Conservation (phyloP, 2,329 filamentous ascomycete species). For the Cyclaneusma minus region DNA sequence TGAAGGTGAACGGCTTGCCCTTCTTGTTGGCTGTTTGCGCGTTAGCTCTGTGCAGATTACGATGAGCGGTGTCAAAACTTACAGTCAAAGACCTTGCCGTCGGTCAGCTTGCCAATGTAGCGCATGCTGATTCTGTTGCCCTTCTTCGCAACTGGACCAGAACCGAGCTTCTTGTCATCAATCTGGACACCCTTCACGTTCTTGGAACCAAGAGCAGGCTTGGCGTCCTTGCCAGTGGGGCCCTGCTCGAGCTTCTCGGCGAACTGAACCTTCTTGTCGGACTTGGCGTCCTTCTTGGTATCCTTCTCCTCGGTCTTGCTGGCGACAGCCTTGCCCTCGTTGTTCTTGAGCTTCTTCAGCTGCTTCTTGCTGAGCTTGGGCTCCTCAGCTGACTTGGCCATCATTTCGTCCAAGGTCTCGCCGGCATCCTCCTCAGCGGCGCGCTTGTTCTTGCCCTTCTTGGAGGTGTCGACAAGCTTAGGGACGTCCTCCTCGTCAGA, state of each 20-base stretch:
- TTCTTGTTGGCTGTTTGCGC: slow-evolving; percentile 74
- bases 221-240: slow-evolving; percentile 50
- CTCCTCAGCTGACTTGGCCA: slow-evolving; percentile 59
- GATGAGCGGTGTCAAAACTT: slow-evolving; percentile 24
- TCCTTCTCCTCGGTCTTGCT: slow-evolving; percentile 35
- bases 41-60: slow-evolving; percentile 12
- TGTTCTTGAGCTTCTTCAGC: slow-evolving; percentile 97
- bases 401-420: slow-evolving; percentile 67
- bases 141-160: slow-evolving; percentile 72
- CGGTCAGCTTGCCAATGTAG: slow-evolving; percentile 93
- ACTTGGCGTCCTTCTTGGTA: slow-evolving; percentile 34
- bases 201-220: slow-evolving; percentile 52
- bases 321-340: slow-evolving; percentile 74
- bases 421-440: slow-evolving; percentile 55
- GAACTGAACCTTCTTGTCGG: slow-evolving; percentile 94
- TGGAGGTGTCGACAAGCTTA: slow-evolving; percentile 32
- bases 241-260: slow-evolving; percentile 98
- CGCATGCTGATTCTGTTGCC: slow-evolving; percentile 86
- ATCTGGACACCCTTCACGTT: slow-evolving; percentile 78
- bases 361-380: slow-evolving; percentile 87
- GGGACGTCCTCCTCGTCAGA: slow-evolving; percentile 62
- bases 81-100: slow-evolving; percentile 93
- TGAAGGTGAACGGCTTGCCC: slow-evolving; percentile 94
- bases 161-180: slow-evolving; percentile 88
- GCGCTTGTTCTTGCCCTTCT: slow-evolving; percentile 87